A percentile compares a stretch with the other conserved stretches of the same genome.
phyloP scores from a whole-genome alignment of 2,329 filamentous ascomycete genomes.

The Zasmidium cellare region DNA sequence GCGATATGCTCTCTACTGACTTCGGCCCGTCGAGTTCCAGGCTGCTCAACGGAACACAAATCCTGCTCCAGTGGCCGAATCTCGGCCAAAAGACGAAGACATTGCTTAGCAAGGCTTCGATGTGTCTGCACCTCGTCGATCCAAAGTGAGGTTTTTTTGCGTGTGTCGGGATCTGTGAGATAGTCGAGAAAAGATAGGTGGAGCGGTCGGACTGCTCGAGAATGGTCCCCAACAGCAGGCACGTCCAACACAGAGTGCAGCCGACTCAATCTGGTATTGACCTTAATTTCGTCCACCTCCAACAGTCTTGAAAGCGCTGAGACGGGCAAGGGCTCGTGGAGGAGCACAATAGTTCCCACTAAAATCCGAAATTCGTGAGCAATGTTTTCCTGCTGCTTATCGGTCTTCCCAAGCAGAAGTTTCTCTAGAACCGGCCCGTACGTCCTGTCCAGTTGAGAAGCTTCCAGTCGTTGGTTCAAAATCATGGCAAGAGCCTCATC shows the following conservation, averaged over 20 bases:
- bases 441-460: neutral
- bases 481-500: neutral
- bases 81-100: constrained; percentile 11
- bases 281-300: constrained; percentile 6
- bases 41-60: constrained; percentile 1
- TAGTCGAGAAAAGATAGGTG: constrained; percentile 26
- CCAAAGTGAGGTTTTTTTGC: constrained; percentile 12
- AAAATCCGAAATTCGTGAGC: constrained; percentile 17
- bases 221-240: constrained; percentile 13
- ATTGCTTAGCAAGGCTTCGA: constrained; percentile 12
- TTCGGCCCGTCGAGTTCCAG: neutral
- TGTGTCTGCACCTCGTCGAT: constrained; percentile 21
- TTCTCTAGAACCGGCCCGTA: constrained; percentile 9
- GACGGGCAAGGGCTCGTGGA: constrained; percentile 22
- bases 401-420: neutral
- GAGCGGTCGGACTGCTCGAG: constrained; percentile 20
- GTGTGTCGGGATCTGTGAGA: constrained; percentile 6
- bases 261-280: constrained; percentile 16
- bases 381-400: constrained; percentile 2
- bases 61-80: neutral
- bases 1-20: constrained; percentile 17
- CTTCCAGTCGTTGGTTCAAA: neutral
- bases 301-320: constrained; percentile 21
- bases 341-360: constrained; percentile 24
- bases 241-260: constrained; percentile 30